Evolutionary conservation across 2,329 filamentous ascomycete species (phyloP), one percentile per base, ranked within the genome.

Genomic region (Cercospora janseana): DNA sequence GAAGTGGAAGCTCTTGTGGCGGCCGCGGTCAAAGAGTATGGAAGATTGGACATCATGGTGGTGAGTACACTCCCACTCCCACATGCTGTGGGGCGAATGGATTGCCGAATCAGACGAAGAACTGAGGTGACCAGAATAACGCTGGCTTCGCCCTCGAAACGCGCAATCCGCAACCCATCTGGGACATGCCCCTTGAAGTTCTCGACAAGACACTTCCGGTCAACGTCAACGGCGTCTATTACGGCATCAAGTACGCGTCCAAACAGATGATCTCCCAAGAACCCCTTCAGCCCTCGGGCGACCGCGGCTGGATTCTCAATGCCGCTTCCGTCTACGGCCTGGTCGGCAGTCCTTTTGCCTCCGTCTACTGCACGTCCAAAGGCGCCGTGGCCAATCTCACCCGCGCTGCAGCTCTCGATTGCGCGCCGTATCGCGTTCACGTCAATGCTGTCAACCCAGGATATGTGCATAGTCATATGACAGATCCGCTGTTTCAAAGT

Each of bases 201-300:
- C 82, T 73, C 67, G 74, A 81, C 32, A 58, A 55, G 32, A 68
- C 66, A 1, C 42, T 67, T 10, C 31, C 48, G 8, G 60, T 71
- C 4, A 73, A 73, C 45, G 51, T 67, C n/a, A 65, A 62, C 16
- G 69, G 68, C 6, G 70, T 72, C 0, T 73, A 72, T 44, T 59
- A 69, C 0, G 71, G 71, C 0, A 70, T 66, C 44, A 79, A 79
- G 43, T 75, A 73, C 54, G 72, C 72, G 1, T 62, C 68, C 2
- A 48, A 50, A 0, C 77, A 79, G 55, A 79, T 81, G 75, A 64
- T 78, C 16, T 63, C 65, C 3, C 79, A 81, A 55, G 66, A 71
- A 0, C 69, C 66, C 1, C 61, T 66, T 1, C 26, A 21, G 4
- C 15, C 47, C 3, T 62, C 55, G 1, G 71, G 74, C 12, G 70